phyloP scores from a whole-genome alignment of 306 rosid species.

The Medicago lupulina region DNA sequence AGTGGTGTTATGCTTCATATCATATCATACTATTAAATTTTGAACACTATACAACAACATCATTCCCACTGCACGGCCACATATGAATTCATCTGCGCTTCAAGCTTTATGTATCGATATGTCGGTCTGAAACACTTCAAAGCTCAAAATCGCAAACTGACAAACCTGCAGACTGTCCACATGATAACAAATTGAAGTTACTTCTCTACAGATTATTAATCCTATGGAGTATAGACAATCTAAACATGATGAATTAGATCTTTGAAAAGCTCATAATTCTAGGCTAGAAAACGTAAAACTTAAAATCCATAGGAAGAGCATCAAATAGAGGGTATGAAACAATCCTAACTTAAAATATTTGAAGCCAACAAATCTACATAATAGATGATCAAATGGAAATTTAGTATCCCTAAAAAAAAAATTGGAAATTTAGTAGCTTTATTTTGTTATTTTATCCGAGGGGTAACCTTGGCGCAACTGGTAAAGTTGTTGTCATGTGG shows the following conservation, averaged over 20 bases:
- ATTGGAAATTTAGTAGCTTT: too few relatives aligned
- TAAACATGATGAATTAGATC: slow-evolving; percentile 14
- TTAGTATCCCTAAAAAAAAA: too few relatives aligned
- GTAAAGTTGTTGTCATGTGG: too few relatives aligned
- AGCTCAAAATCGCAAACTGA: neutral
- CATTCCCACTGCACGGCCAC: slow-evolving; percentile 11
- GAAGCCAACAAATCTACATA: too few relatives aligned
- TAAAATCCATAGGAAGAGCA: slow-evolving; percentile 5
- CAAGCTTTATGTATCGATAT: slow-evolving; percentile 23
- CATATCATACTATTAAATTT: slow-evolving; percentile 29
- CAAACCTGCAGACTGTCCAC: slow-evolving; percentile 27
- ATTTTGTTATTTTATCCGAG: too few relatives aligned
- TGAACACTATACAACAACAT: slow-evolving; percentile 30
- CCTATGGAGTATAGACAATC: neutral
- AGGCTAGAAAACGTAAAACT: neutral
- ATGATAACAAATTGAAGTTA: slow-evolving; percentile 31
- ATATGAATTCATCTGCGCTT: slow-evolving; percentile 29
- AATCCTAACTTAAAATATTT: neutral
- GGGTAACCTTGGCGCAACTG: too few relatives aligned
- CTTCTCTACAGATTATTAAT: neutral
- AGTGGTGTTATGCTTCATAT: slow-evolving; percentile 24
- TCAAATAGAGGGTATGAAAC: neutral
- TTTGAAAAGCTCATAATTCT: slow-evolving; percentile 5
- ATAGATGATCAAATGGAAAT: too few relatives aligned
- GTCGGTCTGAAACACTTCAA: slow-evolving; percentile 10